A percentile compares a stretch with the other conserved stretches of the same genome.
These are phyloP conservation scores for Ensete glaucum DNA, from an alignment of 176 grass and related monocot species.

Conservation along the genomic window DNA sequence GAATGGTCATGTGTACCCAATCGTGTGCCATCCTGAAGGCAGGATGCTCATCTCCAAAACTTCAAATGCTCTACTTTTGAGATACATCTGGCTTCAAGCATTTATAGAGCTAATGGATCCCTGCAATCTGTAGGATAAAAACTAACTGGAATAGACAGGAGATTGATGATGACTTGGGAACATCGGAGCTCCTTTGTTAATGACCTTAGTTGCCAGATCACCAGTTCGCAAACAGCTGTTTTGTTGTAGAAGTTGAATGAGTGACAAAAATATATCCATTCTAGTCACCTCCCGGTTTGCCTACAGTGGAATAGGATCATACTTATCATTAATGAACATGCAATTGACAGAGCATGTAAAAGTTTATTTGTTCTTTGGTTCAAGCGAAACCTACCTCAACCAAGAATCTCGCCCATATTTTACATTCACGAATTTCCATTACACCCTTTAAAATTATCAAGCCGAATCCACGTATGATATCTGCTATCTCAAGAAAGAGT, in stretches of 20 bases:
- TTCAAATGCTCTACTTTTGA: neutral
- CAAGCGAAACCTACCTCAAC: slow-evolving; percentile 48
- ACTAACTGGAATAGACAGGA: slow-evolving; percentile 47
- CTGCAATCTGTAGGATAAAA: slow-evolving; percentile 23
- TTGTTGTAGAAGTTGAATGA: slow-evolving; percentile 85
- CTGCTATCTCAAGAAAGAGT: slow-evolving; percentile 97
- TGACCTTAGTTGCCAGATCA: slow-evolving; percentile 46
- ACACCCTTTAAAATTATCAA: slow-evolving; percentile 90
- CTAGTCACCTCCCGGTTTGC: slow-evolving; percentile 90
- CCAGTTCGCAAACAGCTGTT: slow-evolving; percentile 58
- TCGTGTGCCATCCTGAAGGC: neutral
- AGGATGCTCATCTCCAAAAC: neutral
- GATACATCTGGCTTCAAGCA: neutral
- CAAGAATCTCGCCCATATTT: slow-evolving; percentile 93
- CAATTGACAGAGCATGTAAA: neutral
- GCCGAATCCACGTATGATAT: slow-evolving; percentile 86
- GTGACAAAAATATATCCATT: slow-evolving; percentile 97
- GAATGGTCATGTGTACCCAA: neutral
- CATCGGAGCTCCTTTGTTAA: slow-evolving; percentile 44
- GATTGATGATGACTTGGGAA: slow-evolving; percentile 61
- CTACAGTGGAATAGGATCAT: slow-evolving; percentile 27
- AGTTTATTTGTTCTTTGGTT: neutral
- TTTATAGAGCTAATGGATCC: neutral
- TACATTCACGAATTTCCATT: slow-evolving; percentile 84
- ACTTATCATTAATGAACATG: slow-evolving; percentile 3